phyloP scores from a whole-genome alignment of 352 stramenopile genomes.

The Phytophthora sansomeana region DNA sequence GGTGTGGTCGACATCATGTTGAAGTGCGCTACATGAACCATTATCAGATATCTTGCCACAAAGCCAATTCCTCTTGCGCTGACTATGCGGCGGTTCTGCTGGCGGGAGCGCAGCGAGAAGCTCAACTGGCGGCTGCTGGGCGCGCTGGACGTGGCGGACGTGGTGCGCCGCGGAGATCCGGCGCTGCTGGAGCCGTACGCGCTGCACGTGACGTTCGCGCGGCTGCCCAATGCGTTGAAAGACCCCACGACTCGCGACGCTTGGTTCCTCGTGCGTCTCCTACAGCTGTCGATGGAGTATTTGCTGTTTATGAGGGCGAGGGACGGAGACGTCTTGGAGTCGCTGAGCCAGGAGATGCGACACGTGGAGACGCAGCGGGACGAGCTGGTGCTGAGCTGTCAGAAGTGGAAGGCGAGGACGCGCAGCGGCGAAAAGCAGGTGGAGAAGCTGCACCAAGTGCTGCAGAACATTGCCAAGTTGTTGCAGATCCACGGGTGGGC shows the following conservation, averaged over 20 bases:
- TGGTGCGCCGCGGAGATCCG: slow-evolving; percentile 62
- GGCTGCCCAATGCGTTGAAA: slow-evolving; percentile 39
- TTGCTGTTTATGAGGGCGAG: slow-evolving; percentile 70
- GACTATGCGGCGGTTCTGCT: slow-evolving; percentile 72
- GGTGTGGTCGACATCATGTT: background rate
- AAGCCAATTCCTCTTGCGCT: too few species aligned
- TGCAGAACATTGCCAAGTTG: slow-evolving; percentile 79
- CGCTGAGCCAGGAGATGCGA: slow-evolving; percentile 56
- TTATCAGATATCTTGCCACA: too few species aligned
- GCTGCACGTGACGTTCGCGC: slow-evolving; percentile 78
- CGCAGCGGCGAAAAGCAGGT: slow-evolving; percentile 63
- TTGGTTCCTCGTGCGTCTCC: slow-evolving; percentile 74
- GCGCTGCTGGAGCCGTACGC: slow-evolving; percentile 72
- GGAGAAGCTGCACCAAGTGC: slow-evolving; percentile 80
- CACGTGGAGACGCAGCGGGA: slow-evolving; percentile 54
- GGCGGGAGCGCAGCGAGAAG: slow-evolving; percentile 76
- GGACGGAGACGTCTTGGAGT: slow-evolving; percentile 61
- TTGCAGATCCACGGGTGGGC: slow-evolving; percentile 80
- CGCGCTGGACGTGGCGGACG: slow-evolving; percentile 55
- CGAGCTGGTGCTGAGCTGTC: slow-evolving; percentile 37
- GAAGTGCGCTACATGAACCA: slow-evolving; percentile 18
- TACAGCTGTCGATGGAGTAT: slow-evolving; percentile 84
- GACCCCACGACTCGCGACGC: slow-evolving; percentile 49
- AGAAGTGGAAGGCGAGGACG: slow-evolving; percentile 66
- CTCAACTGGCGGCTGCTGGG: slow-evolving; percentile 77